Evolutionary conservation across 108 stramenopile species (phyloP).

Genomic region (Skeletonema tropicum): DNA sequence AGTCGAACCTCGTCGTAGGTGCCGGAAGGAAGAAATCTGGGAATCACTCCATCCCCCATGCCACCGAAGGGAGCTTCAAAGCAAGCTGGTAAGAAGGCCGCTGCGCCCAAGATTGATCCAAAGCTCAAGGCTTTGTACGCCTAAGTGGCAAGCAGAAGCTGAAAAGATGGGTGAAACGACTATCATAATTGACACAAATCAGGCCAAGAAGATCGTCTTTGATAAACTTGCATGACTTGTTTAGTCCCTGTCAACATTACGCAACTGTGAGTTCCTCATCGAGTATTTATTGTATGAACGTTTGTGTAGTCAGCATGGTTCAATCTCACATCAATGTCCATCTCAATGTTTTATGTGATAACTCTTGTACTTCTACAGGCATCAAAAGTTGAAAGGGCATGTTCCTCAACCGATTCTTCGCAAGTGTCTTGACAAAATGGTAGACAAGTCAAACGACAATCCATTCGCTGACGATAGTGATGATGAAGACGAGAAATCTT

Average conservation of each 20-base stretch:
- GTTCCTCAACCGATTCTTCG: conserved; percentile 73
- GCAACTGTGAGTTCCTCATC: conserved; percentile 64
- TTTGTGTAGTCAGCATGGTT: too few species aligned
- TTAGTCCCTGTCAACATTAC: conserved; percentile 85
- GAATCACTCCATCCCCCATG: conserved; percentile 40
- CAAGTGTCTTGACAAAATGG: conserved; percentile 73
- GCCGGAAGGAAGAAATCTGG: conserved; percentile 11
- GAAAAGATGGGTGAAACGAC: conserved; percentile 65
- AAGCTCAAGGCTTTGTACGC: conserved; percentile 33
- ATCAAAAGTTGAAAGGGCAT: conserved; percentile 54
- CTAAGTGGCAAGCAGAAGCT: conserved; percentile 78
- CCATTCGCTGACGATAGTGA: conserved; percentile 62
- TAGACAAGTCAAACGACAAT: conserved; percentile 39
- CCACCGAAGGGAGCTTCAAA: conserved; percentile 26
- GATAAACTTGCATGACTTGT: conserved; percentile 68
- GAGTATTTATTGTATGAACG: neutral
- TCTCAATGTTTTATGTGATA: neutral
- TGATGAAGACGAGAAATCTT: conserved; percentile 56
- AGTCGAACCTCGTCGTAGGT: conserved; percentile 37
- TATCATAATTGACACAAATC: conserved; percentile 71
- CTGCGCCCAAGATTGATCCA: neutral
- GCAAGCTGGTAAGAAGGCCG: too few species aligned
- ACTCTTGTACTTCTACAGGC: conserved; percentile 21
- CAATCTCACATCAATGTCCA: neutral
- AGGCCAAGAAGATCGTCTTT: conserved; percentile 80